Conservation (phyloP, 306 rosid genomes). For the Dalbergia cochinchinensis region DNA sequence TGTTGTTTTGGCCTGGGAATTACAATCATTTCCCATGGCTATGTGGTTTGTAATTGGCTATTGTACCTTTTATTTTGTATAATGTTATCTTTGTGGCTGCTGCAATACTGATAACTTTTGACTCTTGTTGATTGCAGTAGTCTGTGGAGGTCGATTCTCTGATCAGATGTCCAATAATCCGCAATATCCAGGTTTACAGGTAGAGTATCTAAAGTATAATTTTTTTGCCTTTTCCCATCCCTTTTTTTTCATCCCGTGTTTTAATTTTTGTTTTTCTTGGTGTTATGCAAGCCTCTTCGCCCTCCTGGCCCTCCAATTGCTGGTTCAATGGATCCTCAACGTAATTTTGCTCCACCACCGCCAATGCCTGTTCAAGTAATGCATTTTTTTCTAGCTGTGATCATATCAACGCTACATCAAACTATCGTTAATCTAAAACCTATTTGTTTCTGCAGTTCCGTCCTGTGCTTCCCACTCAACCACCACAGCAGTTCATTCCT, state of each 20-base stretch:
- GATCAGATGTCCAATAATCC: slow-evolving; percentile 80
- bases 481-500: slow-evolving; percentile 75
- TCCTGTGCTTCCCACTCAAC: slow-evolving; percentile 72
- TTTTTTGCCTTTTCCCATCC: background rate
- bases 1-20: background rate
- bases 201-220: slow-evolving; percentile 42
- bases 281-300: slow-evolving; percentile 69
- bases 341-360: slow-evolving; percentile 62
- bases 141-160: slow-evolving; percentile 49
- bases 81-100: slow-evolving; percentile 5
- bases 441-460: slow-evolving; percentile 71
- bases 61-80: background rate
- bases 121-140: slow-evolving; percentile 48
- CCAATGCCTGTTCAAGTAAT: slow-evolving; percentile 81
- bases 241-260: background rate
- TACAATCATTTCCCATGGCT: background rate
- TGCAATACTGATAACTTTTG: slow-evolving; percentile 15
- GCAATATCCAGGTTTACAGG: slow-evolving; percentile 84
- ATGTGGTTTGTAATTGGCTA: background rate
- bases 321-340: slow-evolving; percentile 82
- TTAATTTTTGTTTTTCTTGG: slow-evolving; percentile 9
- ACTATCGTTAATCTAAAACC: background rate
- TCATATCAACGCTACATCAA: slow-evolving; percentile 27
- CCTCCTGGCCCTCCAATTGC: slow-evolving; percentile 76
- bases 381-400: slow-evolving; percentile 14